Conservation (phyloP, 805 yeast genomes). For the Huiozyma naganishii region DNA sequence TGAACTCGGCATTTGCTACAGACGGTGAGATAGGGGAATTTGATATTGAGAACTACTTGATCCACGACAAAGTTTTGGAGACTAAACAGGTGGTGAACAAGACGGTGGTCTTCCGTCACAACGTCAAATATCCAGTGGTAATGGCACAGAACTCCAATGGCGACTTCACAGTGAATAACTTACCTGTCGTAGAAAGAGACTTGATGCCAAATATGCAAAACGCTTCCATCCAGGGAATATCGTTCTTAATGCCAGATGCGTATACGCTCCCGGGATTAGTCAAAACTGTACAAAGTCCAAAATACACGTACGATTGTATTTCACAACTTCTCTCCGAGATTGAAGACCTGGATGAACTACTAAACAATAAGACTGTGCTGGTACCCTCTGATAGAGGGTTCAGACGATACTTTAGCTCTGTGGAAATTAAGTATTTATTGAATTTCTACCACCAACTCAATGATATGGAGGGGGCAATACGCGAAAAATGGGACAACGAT, state of each 20-base stretch:
- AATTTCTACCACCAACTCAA: slow-evolving; percentile 9
- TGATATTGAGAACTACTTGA: slow-evolving; percentile 20
- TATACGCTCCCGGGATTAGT: slow-evolving; percentile 27
- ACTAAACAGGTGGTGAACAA: slow-evolving; percentile 8
- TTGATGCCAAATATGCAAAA: slow-evolving; percentile 49
- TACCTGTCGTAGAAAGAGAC: slow-evolving; percentile 44
- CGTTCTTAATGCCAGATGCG: slow-evolving; percentile 31
- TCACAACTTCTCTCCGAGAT: background rate
- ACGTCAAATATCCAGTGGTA: slow-evolving; percentile 14
- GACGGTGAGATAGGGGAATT: slow-evolving; percentile 4
- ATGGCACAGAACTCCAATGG: background rate
- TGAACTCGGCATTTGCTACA: slow-evolving; percentile 58
- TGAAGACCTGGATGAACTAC: background rate
- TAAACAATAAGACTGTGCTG: slow-evolving; percentile 32
- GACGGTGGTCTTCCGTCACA: slow-evolving; percentile 6
- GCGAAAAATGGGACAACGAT: slow-evolving; percentile 14
- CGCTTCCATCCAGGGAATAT: slow-evolving; percentile 58
- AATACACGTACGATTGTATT: background rate
- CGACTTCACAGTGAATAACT: slow-evolving; percentile 9
- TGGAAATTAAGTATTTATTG: slow-evolving; percentile 37
- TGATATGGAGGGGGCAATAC: slow-evolving; percentile 5
- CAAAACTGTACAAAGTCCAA: background rate
- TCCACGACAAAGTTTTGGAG: slow-evolving; percentile 29
- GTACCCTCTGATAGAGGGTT: slow-evolving; percentile 36
- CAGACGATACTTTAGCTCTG: slow-evolving; percentile 24